A percentile compares a stretch with the other conserved stretches of the same genome.
These are phyloP conservation scores for Pterulicium gracile DNA, from an alignment of 1,284 basidiomycete species.

Conservation along the genomic window DNA sequence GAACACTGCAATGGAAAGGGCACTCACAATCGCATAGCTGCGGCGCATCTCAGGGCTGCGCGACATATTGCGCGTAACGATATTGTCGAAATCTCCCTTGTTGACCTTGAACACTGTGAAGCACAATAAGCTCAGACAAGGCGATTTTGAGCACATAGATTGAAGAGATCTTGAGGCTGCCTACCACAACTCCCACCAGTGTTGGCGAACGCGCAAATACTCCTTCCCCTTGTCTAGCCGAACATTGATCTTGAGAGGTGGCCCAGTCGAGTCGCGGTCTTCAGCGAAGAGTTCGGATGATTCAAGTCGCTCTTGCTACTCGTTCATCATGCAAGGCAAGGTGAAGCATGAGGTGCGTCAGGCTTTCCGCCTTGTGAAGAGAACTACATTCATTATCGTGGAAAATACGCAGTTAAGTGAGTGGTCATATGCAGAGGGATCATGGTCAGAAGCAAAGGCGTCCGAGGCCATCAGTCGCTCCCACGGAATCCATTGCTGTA, in stretches of 20 bases:
- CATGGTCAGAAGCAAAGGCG: too few relatives aligned
- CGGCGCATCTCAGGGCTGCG: slow-evolving; percentile 16
- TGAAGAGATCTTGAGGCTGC: too few relatives aligned
- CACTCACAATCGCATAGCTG: slow-evolving; percentile 16
- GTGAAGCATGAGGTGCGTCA: background rate
- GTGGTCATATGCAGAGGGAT: too few relatives aligned
- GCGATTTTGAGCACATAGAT: slow-evolving; percentile 12
- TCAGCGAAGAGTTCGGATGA: background rate
- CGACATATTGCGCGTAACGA: slow-evolving; percentile 15
- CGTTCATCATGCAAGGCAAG: background rate
- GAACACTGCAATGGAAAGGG: background rate
- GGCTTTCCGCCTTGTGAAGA: slow-evolving; percentile 14
- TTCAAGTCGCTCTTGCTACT: slow-evolving; percentile 5
- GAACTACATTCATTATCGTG: too few relatives aligned
- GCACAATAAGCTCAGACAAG: slow-evolving; percentile 18
- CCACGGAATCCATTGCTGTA: too few relatives aligned
- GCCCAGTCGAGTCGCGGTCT: slow-evolving; percentile 6
- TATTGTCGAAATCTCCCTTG: slow-evolving; percentile 16
- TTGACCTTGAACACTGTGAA: slow-evolving; percentile 13
- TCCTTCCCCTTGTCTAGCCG: slow-evolving; percentile 39
- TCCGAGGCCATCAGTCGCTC: too few relatives aligned
- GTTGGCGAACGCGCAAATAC: slow-evolving; percentile 27
- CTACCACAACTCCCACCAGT: slow-evolving; percentile 40
- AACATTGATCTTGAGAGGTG: slow-evolving; percentile 14
- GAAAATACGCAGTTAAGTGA: too few relatives aligned